phyloP scores from a whole-genome alignment of 2,329 filamentous ascomycete species.

The Xylariales sp. region DNA sequence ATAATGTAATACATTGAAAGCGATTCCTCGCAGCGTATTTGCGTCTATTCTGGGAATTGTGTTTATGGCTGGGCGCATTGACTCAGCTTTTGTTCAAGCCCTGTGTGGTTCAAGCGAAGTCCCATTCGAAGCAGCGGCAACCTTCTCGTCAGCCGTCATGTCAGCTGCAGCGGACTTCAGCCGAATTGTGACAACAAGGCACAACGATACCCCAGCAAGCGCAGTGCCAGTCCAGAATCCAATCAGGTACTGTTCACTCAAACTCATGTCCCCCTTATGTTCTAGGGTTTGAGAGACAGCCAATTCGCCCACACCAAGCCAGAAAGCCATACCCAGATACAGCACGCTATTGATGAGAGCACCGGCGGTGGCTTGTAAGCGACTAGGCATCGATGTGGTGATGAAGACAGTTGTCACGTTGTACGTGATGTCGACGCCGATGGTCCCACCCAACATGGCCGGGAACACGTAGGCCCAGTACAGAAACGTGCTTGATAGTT shows the following conservation, averaged over 20 bases:
- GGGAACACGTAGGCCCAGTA: conserved; percentile 76
- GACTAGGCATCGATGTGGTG: conserved; percentile 63
- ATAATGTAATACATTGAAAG: too few species aligned
- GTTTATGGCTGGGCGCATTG: too few species aligned
- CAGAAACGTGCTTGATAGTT: conserved; percentile 31
- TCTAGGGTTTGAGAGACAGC: conserved; percentile 43
- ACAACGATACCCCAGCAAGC: conserved; percentile 20
- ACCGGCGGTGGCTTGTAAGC: conserved; percentile 66
- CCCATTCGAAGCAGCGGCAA: too few species aligned
- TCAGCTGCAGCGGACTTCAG: conserved; percentile 25
- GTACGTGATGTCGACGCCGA: conserved; percentile 72
- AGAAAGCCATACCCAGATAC: conserved; percentile 68
- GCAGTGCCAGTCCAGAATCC: conserved; percentile 27
- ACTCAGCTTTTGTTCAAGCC: too few species aligned
- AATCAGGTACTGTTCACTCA: conserved; percentile 24
- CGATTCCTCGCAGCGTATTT: too few species aligned
- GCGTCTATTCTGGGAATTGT: too few species aligned
- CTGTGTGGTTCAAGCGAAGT: too few species aligned
- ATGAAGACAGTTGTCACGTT: conserved; percentile 75
- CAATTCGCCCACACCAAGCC: conserved; percentile 67
- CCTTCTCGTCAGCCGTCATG: conserved; percentile 28
- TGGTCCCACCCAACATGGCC: conserved; percentile 61
- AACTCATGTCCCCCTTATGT: conserved; percentile 13
- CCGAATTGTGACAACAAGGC: conserved; percentile 21
- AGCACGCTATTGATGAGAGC: conserved; percentile 66